phyloP scores from a whole-genome alignment of 192 early-diverging fungal species.

The Backusella macrospora region DNA sequence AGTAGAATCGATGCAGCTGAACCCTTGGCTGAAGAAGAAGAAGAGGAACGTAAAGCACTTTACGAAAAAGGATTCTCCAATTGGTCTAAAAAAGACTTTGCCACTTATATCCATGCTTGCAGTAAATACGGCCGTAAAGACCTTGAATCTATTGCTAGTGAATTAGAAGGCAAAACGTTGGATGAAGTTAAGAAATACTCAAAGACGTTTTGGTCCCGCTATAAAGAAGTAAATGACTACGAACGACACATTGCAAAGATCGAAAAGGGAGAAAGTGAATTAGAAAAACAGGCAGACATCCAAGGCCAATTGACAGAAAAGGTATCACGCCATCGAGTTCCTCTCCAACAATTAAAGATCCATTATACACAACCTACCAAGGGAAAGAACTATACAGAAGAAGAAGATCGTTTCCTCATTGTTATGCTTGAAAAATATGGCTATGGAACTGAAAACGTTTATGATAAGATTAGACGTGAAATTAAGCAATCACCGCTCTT shows the following conservation, averaged over 20 bases:
- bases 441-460: conserved; percentile 89
- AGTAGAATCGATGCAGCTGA: conserved; percentile 84
- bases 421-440: conserved; percentile 88
- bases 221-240: conserved; percentile 87
- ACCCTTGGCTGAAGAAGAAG: conserved; percentile 88
- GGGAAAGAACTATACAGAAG: conserved; percentile 92
- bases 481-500: conserved; percentile 82
- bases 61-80: conserved; percentile 77
- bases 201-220: conserved; percentile 86
- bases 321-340: conserved; percentile 71
- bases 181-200: conserved; percentile 86
- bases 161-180: conserved; percentile 92
- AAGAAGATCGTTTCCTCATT: conserved; percentile 96
- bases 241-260: conserved; percentile 87
- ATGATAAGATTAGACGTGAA: conserved; percentile 90
- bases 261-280: conserved; percentile 83
- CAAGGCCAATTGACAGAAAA: conserved; percentile 81
- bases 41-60: conserved; percentile 72
- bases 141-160: conserved; percentile 72
- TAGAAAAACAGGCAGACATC: conserved; percentile 79
- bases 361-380: conserved; percentile 84
- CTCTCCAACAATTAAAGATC: conserved; percentile 88
- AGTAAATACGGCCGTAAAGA: conserved; percentile 83
- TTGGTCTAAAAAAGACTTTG: conserved; percentile 93
- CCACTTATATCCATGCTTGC: conserved; percentile 80